Percentiles rank a stretch among this genome's conserved stretches.
Conservation (phyloP, 2,329 filamentous ascomycete genomes). For the Camillea tinctor region DNA sequence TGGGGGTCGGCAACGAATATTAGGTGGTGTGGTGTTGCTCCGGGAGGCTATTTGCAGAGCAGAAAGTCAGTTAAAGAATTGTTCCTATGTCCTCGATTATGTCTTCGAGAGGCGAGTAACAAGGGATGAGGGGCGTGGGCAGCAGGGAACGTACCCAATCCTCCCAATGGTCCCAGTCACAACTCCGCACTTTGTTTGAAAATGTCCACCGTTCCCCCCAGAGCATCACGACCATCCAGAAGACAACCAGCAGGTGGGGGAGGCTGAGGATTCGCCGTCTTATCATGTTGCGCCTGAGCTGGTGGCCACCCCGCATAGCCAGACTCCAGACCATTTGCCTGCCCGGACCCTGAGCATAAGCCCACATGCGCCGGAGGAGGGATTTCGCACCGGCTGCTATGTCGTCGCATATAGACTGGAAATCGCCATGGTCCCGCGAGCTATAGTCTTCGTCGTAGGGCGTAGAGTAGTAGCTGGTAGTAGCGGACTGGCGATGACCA, state of each 20-base stretch:
- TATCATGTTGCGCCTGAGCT: constrained; percentile 46
- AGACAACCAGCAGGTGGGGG: constrained; percentile 62
- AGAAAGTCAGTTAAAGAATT: constrained; percentile 4
- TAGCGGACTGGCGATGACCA: constrained; percentile 16
- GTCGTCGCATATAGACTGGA: constrained; percentile 39
- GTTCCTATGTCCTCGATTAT: neutral
- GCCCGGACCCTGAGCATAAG: constrained; percentile 44
- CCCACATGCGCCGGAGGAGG: constrained; percentile 34
- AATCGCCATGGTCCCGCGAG: constrained; percentile 27
- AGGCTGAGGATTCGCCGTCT: constrained; percentile 57
- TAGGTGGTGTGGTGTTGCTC: constrained; percentile 78
- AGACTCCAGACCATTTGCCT: constrained; percentile 35
- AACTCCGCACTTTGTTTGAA: constrained; percentile 65
- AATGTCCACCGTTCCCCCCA: constrained; percentile 86
- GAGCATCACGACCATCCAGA: constrained; percentile 77
- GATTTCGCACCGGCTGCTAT: constrained; percentile 29
- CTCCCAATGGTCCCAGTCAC: constrained; percentile 87
- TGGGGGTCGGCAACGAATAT: constrained; percentile 88
- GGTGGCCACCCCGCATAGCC: constrained; percentile 30
- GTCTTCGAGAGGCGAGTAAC: too few relatives aligned
- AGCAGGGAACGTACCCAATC: constrained; percentile 66
- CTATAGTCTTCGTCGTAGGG: constrained; percentile 21
- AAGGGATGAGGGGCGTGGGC: too few relatives aligned
- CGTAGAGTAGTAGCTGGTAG: constrained; percentile 11
- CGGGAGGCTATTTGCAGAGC: constrained; percentile 64